Evolutionary conservation across 2,329 filamentous ascomycete genomes (phyloP).

Genomic region (Ophiocordyceps camponoti-floridani): DNA sequence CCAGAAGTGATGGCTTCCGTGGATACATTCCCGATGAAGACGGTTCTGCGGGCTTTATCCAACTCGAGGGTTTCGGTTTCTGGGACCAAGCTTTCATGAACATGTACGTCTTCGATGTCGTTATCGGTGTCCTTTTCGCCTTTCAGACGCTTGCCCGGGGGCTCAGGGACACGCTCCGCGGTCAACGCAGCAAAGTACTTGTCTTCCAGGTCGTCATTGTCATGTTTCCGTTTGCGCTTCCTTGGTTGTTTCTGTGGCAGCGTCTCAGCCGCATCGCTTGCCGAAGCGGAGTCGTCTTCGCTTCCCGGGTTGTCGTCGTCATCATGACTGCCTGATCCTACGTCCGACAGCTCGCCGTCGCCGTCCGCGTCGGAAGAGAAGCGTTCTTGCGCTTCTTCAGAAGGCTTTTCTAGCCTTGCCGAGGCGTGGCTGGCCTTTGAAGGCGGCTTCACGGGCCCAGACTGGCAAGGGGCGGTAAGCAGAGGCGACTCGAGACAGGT

Average conservation of each 20-base stretch:
- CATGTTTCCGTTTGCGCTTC: conserved; percentile 50
- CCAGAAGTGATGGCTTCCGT: conserved; percentile 69
- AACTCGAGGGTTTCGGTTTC: conserved; percentile 42
- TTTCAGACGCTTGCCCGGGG: conserved; percentile 36
- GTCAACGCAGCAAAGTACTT: conserved; percentile 51
- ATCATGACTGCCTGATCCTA: conserved; percentile 4
- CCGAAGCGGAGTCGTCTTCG: conserved; percentile 9
- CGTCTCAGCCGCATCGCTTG: conserved; percentile 16
- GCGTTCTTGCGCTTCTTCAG: conserved; percentile 4
- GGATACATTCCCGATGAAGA: conserved; percentile 87
- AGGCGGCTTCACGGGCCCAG: conserved; percentile 30
- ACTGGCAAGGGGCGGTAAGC: conserved; percentile 13
- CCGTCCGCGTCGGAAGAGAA: conserved; percentile 6
- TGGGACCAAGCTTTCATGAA: conserved; percentile 39
- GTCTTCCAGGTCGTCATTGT: conserved; percentile 52
- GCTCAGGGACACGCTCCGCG: conserved; percentile 38
- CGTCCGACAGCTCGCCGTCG: conserved; percentile 14
- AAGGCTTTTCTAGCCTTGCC: conserved; percentile 16
- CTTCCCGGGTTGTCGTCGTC: not conserved
- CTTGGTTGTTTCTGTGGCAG: conserved; percentile 22
- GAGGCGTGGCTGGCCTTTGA: conserved; percentile 24
- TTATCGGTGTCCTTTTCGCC: conserved; percentile 16
- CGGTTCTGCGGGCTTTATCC: conserved; percentile 74
- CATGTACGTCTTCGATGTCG: conserved; percentile 24
- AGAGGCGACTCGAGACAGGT: not conserved